Evolutionary conservation across 176 grass and related monocot genomes (phyloP), one percentile per base, ranked within the genome.

Genomic region (Ananas comosus): DNA sequence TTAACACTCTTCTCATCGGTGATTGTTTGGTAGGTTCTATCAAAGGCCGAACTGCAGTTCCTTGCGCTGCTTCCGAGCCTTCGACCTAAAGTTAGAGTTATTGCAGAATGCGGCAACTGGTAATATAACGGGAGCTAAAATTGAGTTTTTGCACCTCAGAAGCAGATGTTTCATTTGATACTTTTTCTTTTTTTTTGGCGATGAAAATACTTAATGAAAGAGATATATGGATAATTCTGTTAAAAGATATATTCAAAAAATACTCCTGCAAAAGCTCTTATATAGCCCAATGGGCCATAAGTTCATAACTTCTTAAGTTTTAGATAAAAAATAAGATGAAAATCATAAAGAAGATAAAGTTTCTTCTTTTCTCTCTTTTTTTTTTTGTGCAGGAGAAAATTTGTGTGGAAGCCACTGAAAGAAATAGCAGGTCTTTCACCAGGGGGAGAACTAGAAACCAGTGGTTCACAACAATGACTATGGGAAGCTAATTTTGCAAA

Each of bases 41-140:
- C 89, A 13, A 96, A 96, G 83, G 93, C 93, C 0, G 86, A 96
- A 74, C 63, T 96, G 74, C 89, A 96, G 76, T 96, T 96, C 76
- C 83, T 92, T 21, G 93, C 83, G 50, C 81, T 92, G 65, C 93
- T 96, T 69, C 86, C 86, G 0, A 85, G 81, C 21, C 82, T 90
- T 77, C 88, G 89, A 7, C 93, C 93, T 10, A 90, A 87, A 75
- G 93, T 96, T 64, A 82, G 76, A 78, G 86, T 96, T 25, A 83
- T 92, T 1, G 89, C 84, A 2, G 86, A 96, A 83, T 87, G 83
- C 1, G 83, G 86, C 33, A 96, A 87, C 79, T 96, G 89, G 89
- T 96, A 90, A 13, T 0, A 52, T 0, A n/a, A n/a, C n/a, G n/a
- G n/a, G n/a, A n/a, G n/a, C n/a, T n/a, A n/a, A n/a, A n/a, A n/a